These are phyloP conservation scores for Hyaloperonospora arabidopsidis DNA, from an alignment of 352 stramenopile genomes.

Conservation along the genomic window DNA sequence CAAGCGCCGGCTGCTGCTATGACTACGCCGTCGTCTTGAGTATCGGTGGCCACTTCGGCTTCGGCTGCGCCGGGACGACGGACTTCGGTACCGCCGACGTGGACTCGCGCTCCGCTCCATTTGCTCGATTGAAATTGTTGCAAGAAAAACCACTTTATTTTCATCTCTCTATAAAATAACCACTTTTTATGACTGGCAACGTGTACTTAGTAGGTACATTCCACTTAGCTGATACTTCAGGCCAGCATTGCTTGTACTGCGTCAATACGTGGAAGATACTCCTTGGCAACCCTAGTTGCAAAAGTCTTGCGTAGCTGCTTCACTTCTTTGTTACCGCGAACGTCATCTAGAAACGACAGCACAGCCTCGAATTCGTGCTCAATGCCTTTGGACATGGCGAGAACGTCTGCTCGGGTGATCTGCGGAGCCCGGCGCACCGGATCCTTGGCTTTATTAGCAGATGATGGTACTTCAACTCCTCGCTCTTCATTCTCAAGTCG, in stretches of 20 bases:
- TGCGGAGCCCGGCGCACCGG: slow-evolving; percentile 2
- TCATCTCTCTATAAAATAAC: too few species aligned
- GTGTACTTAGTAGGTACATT: too few species aligned
- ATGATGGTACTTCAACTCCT: background rate
- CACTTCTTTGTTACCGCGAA: slow-evolving; percentile 59
- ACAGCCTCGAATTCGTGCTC: slow-evolving; percentile 76
- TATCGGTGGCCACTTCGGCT: slow-evolving; percentile 22
- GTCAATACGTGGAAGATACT: slow-evolving; percentile 67
- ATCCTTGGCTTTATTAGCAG: slow-evolving; percentile 5
- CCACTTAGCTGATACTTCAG: slow-evolving; percentile 7
- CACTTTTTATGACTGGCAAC: too few species aligned
- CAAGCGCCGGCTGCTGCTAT: slow-evolving; percentile 13
- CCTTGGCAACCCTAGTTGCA: slow-evolving; percentile 49
- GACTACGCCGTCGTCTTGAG: slow-evolving; percentile 17
- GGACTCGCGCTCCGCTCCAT: slow-evolving; percentile 29
- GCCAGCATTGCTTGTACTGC: slow-evolving; percentile 30
- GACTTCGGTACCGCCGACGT: slow-evolving; percentile 18
- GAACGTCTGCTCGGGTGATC: slow-evolving; percentile 38
- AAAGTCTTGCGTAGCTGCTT: slow-evolving; percentile 66
- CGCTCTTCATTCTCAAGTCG: slow-evolving; percentile 51
- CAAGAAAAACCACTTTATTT: too few species aligned
- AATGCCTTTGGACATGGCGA: slow-evolving; percentile 37
- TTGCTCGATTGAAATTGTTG: too few species aligned
- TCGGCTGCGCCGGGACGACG: slow-evolving; percentile 22
- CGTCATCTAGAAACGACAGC: slow-evolving; percentile 65